Evolutionary conservation across 164 flowering plant genomes (phyloP).

Genomic region (Tetrastigma voinierianum): DNA sequence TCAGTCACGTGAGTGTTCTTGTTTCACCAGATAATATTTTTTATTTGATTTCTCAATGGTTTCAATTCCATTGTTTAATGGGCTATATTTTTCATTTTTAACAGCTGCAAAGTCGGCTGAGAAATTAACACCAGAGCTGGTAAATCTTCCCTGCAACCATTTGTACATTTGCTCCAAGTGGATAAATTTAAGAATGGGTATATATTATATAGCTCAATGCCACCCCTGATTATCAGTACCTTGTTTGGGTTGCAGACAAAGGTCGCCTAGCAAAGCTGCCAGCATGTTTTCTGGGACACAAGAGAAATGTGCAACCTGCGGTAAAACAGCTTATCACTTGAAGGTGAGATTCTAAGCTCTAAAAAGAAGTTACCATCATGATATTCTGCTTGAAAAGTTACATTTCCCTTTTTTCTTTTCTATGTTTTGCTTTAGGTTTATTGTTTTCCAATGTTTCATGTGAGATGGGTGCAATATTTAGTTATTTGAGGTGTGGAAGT

Average conservation of each 20-base stretch:
- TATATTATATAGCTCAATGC: background rate
- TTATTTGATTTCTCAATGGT: background rate
- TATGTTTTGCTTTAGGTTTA: background rate
- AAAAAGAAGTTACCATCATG: background rate
- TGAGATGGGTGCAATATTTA: too few relatives aligned
- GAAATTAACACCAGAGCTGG: constrained; percentile 83
- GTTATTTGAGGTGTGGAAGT: too few relatives aligned
- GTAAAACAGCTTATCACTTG: constrained; percentile 92
- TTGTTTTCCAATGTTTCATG: too few relatives aligned
- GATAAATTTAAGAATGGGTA: background rate
- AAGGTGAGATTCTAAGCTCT: constrained; percentile 35
- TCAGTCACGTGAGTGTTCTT: constrained; percentile 67
- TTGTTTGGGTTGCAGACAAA: constrained; percentile 57
- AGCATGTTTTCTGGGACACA: constrained; percentile 97
- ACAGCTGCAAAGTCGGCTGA: constrained; percentile 85
- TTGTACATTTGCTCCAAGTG: background rate
- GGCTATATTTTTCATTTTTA: constrained; percentile 24
- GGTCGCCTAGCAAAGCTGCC: constrained; percentile 94
- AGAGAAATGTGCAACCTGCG: constrained; percentile 96
- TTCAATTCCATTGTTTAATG: constrained; percentile 13
- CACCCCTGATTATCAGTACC: constrained; percentile 18
- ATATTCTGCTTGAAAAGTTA: background rate
- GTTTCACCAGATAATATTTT: background rate
- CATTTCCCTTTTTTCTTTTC: too few relatives aligned
- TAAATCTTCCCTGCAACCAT: constrained; percentile 27